Evolutionary conservation across 345 rosid genomes (phyloP), one percentile per base, ranked within the genome.

Genomic region (Angophora floribunda): DNA sequence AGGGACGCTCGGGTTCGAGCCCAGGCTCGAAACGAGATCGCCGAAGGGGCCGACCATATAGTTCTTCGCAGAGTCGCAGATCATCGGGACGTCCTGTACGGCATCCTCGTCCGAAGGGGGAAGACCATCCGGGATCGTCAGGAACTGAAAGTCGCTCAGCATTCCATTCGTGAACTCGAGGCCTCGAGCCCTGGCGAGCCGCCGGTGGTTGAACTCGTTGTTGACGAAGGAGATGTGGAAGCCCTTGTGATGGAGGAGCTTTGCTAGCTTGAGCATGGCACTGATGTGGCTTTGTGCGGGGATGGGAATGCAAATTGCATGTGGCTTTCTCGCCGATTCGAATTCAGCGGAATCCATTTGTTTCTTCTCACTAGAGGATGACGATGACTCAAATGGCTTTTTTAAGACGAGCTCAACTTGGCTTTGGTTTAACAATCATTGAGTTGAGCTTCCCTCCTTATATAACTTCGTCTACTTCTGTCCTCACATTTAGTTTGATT

Each of bases 201-300:
- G 90, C 10, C 22, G 52, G 84, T 88, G 89, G 55, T 90, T 90
- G 80, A 86, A 90, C 13, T 88, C 87, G 7, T 90, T 86, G 88
- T 88, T 82, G 17, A 88, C 89, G 51, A 90, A 90, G 57, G 92
- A 87, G 15, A 89, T 50, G 88, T 85, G 80, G 84, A 90, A 87
- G 84, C 90, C 90, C n/a, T n/a, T 87, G 30, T 49, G 85, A 52
- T 86, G 87, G 85, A 90, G 88, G 44, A 90, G 89, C 70, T 89
- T 89, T n/a, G 92, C 90, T 17, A 90, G 67, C 50, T 86, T 79
- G 6, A 89, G 49, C 90, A 89, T 89, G 11, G 87, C 87, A 50
- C 30, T 85, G 52, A 90, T 87, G 80, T 88, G 91, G 36, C 91
- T 88, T 87, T 90, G 91, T 9, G 55, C 70, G 22, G 88, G 82